Base-by-base conservation (phyloP, 140 eudicot genomes). In the Oenanthe javanica region DNA sequence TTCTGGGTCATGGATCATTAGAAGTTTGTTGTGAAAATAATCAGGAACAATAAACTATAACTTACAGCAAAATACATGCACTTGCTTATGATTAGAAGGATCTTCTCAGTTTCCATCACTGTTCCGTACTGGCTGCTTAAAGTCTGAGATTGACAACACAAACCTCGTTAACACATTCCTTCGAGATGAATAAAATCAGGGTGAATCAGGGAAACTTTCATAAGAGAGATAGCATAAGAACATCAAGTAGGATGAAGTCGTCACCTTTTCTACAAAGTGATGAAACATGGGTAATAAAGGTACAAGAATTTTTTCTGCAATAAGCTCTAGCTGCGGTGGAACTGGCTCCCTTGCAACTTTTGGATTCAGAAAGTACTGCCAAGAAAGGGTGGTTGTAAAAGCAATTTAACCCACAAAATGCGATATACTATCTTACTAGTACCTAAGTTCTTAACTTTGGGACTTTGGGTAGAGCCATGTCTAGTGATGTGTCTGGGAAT, bases 291-390 rank as follows among this genome's bases (percentile, higher is more conserved):
- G 78, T 74, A 89, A 76, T 77, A 91, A 51, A 84, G 93, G 97
- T 48, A 84, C 89, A 66, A 91, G 72, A 78, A 91, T 84, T 43
- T 91, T 90, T 75, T 81, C 86, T 83, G 89, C 81, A 57, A 91
- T 87, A 51, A 87, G 84, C 87, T 89, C 89, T 55, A 91, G 81
- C 79, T 91, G 92, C 8, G 81, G 84, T n/a, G 97, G 97, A 79
- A 91, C 97, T 6, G 93, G 90, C 84, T 91, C 97, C 86, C 89
- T 91, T 12, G 90, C 93, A 75, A 89, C 64, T 82, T 89, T 91
- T 27, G 97, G 97, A 82, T 91, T 89, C 89, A 89, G 78, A 88
- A 89, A 91, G 71, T 91, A 91, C 97, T 91, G 90, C 80, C 84
- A 77, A 1, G 76, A 55, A 63, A 43, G 70, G n/a, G 21, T 4